Conservation (phyloP, 768 basidiomycete species). For the Hygrocybe punicea region DNA sequence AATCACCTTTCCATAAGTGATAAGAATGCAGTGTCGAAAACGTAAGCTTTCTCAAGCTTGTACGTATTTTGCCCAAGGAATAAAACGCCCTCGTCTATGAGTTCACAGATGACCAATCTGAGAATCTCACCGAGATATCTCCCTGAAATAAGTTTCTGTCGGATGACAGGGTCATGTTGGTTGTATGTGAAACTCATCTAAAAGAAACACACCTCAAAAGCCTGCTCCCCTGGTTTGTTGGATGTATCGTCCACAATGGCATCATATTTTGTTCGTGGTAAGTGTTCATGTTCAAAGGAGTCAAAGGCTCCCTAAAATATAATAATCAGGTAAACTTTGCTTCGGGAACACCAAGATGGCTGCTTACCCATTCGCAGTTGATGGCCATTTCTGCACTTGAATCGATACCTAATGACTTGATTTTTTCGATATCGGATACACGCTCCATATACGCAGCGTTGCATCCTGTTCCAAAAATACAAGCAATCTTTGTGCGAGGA, state of each 20-base stretch:
- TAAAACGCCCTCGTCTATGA: conserved; percentile 93
- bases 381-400: conserved; percentile 77
- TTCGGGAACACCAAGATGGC: background rate
- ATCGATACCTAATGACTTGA: conserved; percentile 68
- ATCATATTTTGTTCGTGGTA: conserved; percentile 95
- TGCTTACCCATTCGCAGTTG: conserved; percentile 91
- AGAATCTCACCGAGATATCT: conserved; percentile 96
- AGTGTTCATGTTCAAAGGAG: conserved; percentile 89
- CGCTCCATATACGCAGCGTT: conserved; percentile 99
- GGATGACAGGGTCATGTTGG: background rate
- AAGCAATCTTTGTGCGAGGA: conserved; percentile 85
- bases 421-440: conserved; percentile 80
- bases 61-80: conserved; percentile 99
- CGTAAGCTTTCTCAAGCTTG: conserved; percentile 92
- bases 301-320: conserved; percentile 86
- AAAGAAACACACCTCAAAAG: conserved; percentile 65
- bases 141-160: conserved; percentile 90
- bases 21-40: conserved; percentile 94
- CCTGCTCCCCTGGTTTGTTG: conserved; percentile 95
- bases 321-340: background rate
- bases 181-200: background rate
- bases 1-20: conserved; percentile 90
- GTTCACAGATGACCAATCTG: conserved; percentile 89
- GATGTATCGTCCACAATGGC: conserved; percentile 86
- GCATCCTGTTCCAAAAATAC: conserved; percentile 97